Base-by-base conservation (phyloP, 202 grass and related monocot genomes). In the Schoenoplectus tabernaemontani region DNA sequence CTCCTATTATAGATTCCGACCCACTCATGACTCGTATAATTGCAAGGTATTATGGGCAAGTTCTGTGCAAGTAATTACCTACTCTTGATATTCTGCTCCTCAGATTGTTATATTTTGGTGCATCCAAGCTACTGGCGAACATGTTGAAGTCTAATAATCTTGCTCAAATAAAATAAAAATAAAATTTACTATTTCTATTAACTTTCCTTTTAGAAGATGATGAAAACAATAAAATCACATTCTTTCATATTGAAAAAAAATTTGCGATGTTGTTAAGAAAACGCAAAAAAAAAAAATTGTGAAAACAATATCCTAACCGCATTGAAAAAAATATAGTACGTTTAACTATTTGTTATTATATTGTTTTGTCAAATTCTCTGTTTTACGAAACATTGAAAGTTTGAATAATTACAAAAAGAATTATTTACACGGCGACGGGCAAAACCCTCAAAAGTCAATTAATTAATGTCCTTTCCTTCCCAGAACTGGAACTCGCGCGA, bases 1-100 rank as follows among this genome's bases (percentile, higher is more conserved):
- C 37, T 19, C 57, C 41, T 51, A 80, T 80, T 64, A 64, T 80
- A 80, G 77, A 24, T 47, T 80, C 17, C 22, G 77, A 80, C 77
- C 77, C 59, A 77, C 74, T 58, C 23, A 54, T 37, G 4, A 51
- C 48, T 51, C 16, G 19, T 64, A 80, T 80, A 80, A 60, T 64
- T 64, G 77, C 77, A 79, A 34, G 17, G 41, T 6, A 50, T 80
- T 48, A 48, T 48, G n/a, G n/a, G 9, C 13, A 48, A 46, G 7
- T 48, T 64, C 15, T 63, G 59, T 62, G 69, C 34, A 50, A 79
- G 36, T 79, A 46, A 80, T 80, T 28, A 46, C 77, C 38, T 34
- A 34, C 12, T 44, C 38, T 0, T 7, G 57, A 47, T 64, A 9
- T 64, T 80, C 39, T 80, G 33, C 16, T 3, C 5, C 59, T 64